Base-by-base conservation (phyloP, 176 grass and related monocot species). In the Zoysia japonica region DNA sequence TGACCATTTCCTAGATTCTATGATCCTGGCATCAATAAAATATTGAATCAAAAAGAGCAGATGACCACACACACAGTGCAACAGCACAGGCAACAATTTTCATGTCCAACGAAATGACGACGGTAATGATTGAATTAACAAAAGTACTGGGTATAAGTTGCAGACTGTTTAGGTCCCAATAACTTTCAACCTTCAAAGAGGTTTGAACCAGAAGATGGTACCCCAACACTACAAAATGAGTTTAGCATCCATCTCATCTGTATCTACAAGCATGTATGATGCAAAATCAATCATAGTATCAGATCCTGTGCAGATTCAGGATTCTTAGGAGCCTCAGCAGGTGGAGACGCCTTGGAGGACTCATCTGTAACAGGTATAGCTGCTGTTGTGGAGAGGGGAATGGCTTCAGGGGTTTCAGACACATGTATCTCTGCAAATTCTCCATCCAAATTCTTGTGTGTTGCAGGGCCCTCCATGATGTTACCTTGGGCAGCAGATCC, bases 231-330 rank as follows among this genome's bases (percentile, higher is more conserved):
- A 78, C 43, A 73, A 2, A 56, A 55, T 42, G 61, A 82, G 77
- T 85, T 78, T 61, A 82, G 47, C 9, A 59, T 51, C 16, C 50
- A 69, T 66, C n/a, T 42, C 78, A 75, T 81, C 68, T 85, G 78
- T 88, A 82, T 88, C 63, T 93, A 93, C 89, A 91, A 28, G 61
- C 78, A 86, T 90, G 60, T 78, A 45, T 88, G 73, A 67, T 19
- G 39, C 40, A 54, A 67, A 65, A 78, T 40, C 12, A 46, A 76
- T 93, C 74, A 97, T 44, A 90, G 69, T 48, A 90, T 74, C 68
- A 90, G 89, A 14, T 83, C 85, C 81, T 87, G 88, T 1, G 77
- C 90, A 71, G 73, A 83, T 38, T 92, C 80, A 12, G 85, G 85
- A 69, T 90, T 93, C 74, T 83, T 86, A 75, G 84, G 68, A 82